phyloP scores from a whole-genome alignment of 352 stramenopile species.

The Globisporangium abappressorium region DNA sequence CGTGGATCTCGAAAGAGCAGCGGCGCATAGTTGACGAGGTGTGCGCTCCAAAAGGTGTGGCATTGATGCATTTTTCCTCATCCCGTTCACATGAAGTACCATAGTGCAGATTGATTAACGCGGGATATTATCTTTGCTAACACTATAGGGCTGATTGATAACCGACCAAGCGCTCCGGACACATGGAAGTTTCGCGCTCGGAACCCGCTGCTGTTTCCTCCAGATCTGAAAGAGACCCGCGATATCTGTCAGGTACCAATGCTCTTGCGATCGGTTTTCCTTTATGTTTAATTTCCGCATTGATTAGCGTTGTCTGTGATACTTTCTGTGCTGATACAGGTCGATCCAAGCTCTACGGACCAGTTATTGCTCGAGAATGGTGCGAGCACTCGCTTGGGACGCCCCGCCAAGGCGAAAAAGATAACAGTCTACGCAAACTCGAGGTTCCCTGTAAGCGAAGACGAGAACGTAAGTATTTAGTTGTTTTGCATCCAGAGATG shows the following conservation, averaged over 20 bases:
- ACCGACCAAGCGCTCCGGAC: conserved; percentile 59
- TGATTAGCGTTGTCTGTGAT: not conserved
- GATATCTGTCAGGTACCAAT: conserved; percentile 58
- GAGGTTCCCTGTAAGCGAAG: conserved; percentile 38
- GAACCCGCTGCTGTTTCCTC: conserved; percentile 76
- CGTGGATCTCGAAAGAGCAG: conserved; percentile 70
- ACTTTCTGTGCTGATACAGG: conserved; percentile 11
- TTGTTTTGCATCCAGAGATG: not conserved
- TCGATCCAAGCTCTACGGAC: conserved; percentile 15
- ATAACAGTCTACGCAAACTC: conserved; percentile 76
- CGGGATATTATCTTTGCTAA: not conserved
- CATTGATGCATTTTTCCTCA: not conserved
- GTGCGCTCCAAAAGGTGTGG: conserved; percentile 50
- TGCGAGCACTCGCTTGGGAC: conserved; percentile 20
- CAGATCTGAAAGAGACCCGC: conserved; percentile 50
- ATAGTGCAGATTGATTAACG: not conserved
- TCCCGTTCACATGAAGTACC: too few species aligned
- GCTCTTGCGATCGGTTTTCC: not conserved
- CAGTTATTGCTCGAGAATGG: conserved; percentile 49
- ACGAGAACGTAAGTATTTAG: conserved; percentile 20
- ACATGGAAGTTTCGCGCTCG: conserved; percentile 73
- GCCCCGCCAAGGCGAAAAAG: conserved; percentile 30
- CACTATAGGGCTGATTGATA: conserved; percentile 45
- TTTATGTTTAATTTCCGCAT: not conserved
- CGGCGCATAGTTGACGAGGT: conserved; percentile 56